Conservation (phyloP, 73 alveolate genomes). For the Paramecium caudatum region DNA sequence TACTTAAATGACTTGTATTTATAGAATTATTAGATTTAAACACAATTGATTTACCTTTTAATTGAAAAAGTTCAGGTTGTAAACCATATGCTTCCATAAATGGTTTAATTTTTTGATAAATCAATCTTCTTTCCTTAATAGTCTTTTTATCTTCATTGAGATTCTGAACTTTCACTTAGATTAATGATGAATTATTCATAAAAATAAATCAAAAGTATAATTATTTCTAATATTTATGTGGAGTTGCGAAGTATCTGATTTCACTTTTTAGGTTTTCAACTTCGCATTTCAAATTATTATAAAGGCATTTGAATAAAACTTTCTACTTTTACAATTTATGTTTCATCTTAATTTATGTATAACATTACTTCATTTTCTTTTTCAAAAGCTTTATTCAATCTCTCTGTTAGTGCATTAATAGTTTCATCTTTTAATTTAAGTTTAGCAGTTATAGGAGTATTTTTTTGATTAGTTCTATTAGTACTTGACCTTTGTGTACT, state of each 20-base stretch:
- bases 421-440: conserved; percentile 14
- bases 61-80: conserved; percentile 9
- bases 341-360: neutral
- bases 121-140: too few relatives aligned
- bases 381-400: neutral
- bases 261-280: neutral
- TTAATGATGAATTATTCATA: conserved; percentile 29
- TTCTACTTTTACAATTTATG: neutral
- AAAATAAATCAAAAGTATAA: conserved; percentile 9
- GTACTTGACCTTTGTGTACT: neutral
- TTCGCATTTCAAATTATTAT: neutral
- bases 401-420: neutral
- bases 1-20: neutral
- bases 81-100: conserved; percentile 27
- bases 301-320: neutral
- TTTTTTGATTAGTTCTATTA: neutral
- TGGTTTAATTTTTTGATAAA: conserved; percentile 31
- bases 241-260: neutral
- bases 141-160: too few relatives aligned
- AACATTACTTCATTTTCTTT: neutral
- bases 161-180: conserved; percentile 19
- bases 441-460: neutral
- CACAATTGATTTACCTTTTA: conserved; percentile 44
- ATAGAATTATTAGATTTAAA: neutral
- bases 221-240: neutral